A percentile compares a stretch with the other conserved stretches of the same genome.
These are phyloP conservation scores for Panellus pusillus DNA, from an alignment of 768 basidiomycete species.

Conservation along the genomic window DNA sequence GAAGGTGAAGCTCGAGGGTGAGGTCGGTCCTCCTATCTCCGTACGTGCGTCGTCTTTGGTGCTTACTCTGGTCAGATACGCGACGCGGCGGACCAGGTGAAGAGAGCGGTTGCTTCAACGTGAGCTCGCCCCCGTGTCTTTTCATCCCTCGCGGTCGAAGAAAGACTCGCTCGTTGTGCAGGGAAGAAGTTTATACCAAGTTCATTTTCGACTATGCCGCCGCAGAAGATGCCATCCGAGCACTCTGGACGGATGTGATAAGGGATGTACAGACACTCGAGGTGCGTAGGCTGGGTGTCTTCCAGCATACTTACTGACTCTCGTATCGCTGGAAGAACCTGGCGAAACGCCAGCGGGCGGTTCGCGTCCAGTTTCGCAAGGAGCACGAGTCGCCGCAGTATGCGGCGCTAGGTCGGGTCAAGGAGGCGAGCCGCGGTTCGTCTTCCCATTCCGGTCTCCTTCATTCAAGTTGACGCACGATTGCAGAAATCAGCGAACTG, in stretches of 20 bases:
- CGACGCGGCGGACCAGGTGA: neutral
- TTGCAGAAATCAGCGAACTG: no score
- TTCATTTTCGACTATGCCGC: slow-evolving; percentile 25
- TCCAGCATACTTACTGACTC: neutral
- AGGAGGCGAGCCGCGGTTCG: slow-evolving; percentile 24
- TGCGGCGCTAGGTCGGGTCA: slow-evolving; percentile 20
- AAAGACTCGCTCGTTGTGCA: neutral
- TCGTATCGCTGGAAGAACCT: slow-evolving; percentile 6
- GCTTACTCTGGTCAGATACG: neutral
- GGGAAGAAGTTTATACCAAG: slow-evolving; percentile 18
- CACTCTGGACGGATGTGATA: slow-evolving; percentile 23
- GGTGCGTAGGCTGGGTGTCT: slow-evolving; percentile 1
- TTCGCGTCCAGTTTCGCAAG: neutral
- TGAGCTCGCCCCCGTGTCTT: neutral
- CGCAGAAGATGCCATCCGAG: slow-evolving; percentile 25
- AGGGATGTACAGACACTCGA: slow-evolving; percentile 17
- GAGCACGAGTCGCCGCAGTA: slow-evolving; percentile 20
- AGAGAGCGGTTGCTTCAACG: slow-evolving; percentile 1
- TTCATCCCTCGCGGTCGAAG: neutral
- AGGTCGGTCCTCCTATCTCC: slow-evolving; percentile 1
- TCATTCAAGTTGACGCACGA: no score
- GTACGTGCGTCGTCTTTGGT: neutral
- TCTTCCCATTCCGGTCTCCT: slow-evolving; percentile 29
- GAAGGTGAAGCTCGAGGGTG: slow-evolving; percentile 6
- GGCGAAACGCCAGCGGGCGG: slow-evolving; percentile 5